Evolutionary conservation across 2,329 filamentous ascomycete species (phyloP).

Genomic region (Aspergillus neotritici): DNA sequence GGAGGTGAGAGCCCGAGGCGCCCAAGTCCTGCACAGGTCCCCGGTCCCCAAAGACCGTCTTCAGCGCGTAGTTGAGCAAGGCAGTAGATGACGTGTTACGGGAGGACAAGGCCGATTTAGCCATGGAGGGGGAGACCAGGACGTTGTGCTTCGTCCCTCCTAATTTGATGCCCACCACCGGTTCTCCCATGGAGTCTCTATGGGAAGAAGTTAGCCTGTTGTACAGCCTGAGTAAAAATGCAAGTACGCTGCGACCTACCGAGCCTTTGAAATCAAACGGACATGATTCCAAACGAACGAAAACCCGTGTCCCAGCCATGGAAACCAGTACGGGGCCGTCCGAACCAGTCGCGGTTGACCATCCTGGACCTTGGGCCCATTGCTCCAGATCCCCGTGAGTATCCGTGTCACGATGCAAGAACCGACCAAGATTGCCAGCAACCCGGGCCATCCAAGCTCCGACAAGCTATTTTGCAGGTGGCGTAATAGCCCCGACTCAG

Average conservation of each 20-base stretch:
- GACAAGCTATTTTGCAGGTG: constrained; percentile 9
- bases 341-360: constrained; percentile 38
- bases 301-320: constrained; percentile 51
- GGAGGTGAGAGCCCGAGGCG: constrained; percentile 28
- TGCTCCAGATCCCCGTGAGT: constrained; percentile 31
- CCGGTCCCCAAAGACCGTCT: constrained; percentile 42
- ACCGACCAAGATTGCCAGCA: constrained; percentile 25
- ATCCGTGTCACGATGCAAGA: constrained; percentile 37
- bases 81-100: constrained; percentile 22
- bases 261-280: constrained; percentile 39
- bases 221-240: neutral
- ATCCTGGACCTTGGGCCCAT: constrained; percentile 15
- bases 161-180: constrained; percentile 47
- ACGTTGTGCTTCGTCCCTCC: constrained; percentile 48
- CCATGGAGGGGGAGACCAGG: constrained; percentile 46
- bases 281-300: constrained; percentile 44
- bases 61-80: constrained; percentile 31
- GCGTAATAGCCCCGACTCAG: too few relatives aligned
- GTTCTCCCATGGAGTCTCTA: constrained; percentile 34
- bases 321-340: constrained; percentile 55
- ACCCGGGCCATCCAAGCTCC: constrained; percentile 20
- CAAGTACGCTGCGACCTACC: constrained; percentile 25
- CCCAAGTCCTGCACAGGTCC: constrained; percentile 33
- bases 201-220: constrained; percentile 7
- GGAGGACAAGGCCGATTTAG: constrained; percentile 36